Base-by-base conservation (phyloP, 2,329 filamentous ascomycete species). In the Dactylellina leptospora region DNA sequence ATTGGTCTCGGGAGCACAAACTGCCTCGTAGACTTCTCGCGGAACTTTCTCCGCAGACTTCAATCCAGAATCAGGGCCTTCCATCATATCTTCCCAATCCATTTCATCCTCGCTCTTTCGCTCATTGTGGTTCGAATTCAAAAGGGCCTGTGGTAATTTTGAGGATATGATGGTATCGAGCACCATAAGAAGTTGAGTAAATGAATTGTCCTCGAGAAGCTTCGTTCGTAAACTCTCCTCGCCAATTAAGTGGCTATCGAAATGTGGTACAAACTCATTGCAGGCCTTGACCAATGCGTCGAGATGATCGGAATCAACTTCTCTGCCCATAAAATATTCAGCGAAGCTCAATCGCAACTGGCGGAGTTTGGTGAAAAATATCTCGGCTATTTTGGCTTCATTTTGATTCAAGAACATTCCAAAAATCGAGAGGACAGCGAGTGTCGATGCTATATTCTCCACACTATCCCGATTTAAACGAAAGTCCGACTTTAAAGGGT, bases 11-110 rank as follows among this genome's bases (percentile, higher is more conserved):
- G 51, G 45, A n/a, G 76, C 75, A 27, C 70, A 75, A 9, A 66
- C 51, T n/a, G 74, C 75, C 47, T 76, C 68, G 23, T 76, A 61
- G 10, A 71, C 48, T 55, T 77, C 76, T 22, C 76, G 62, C 25
- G 56, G 62, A 11, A 71, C 53, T n/a, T 74, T 61, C 23, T 74
- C 74, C 9, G 53, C 51, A 22, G 68, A 62, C n/a, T n/a, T n/a
- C 22, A 70, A 68, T 51, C 74, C 68, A 16, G 74, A 66, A n/a
- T 68, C 68, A 25, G 60, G 60, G 13, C 55, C 54, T 28, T 58
- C 47, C 36, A 75, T 56, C 44, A 76, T 74, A 23, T 75, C 76
- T 22, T 77, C 76, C 55, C 83, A 81, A 47, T 83, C 82, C 81
- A 83, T 82, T 2, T 74, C 63, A 64, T 82, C 80, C 33, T 75